phyloP scores from a whole-genome alignment of 768 basidiomycete species.

The Termitomyces sp. region DNA sequence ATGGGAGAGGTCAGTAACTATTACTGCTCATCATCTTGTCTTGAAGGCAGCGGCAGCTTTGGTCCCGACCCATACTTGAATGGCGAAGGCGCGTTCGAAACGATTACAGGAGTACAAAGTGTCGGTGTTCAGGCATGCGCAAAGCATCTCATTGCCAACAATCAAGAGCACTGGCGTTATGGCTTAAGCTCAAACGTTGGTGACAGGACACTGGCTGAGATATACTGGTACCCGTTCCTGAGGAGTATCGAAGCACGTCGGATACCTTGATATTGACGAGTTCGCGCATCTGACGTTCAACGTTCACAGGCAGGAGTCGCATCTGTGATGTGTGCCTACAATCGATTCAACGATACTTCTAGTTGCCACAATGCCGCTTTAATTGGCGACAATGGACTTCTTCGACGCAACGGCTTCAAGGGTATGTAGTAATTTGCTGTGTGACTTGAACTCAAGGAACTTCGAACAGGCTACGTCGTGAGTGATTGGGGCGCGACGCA shows the following conservation, averaged over 20 bases:
- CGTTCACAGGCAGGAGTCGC: conserved; percentile 39
- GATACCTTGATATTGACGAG: background rate
- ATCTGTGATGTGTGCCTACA: conserved; percentile 49
- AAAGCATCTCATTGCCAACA: conserved; percentile 48
- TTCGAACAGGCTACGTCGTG: conserved; percentile 33
- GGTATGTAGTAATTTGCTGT: conserved; percentile 20
- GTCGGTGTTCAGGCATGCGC: conserved; percentile 58
- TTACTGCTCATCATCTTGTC: background rate
- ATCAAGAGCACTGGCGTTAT: conserved; percentile 51
- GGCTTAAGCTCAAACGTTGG: conserved; percentile 42
- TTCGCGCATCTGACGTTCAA: background rate
- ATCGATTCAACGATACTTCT: conserved; percentile 55
- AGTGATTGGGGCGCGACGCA: conserved; percentile 51
- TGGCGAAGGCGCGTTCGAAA: conserved; percentile 57
- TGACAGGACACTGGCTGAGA: conserved; percentile 52
- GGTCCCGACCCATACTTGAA: conserved; percentile 61
- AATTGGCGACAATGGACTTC: conserved; percentile 35
- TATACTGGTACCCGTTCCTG: conserved; percentile 48
- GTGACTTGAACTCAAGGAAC: background rate
- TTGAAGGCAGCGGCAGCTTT: conserved; percentile 25
- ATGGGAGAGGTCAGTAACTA: conserved; percentile 36
- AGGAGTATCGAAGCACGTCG: conserved; percentile 39
- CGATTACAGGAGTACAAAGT: conserved; percentile 54
- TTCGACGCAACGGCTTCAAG: conserved; percentile 38
- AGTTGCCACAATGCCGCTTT: conserved; percentile 57